These are phyloP conservation scores for Yueomyces sp. DNA, from an alignment of 1,139 yeast species.

Conservation along the genomic window DNA sequence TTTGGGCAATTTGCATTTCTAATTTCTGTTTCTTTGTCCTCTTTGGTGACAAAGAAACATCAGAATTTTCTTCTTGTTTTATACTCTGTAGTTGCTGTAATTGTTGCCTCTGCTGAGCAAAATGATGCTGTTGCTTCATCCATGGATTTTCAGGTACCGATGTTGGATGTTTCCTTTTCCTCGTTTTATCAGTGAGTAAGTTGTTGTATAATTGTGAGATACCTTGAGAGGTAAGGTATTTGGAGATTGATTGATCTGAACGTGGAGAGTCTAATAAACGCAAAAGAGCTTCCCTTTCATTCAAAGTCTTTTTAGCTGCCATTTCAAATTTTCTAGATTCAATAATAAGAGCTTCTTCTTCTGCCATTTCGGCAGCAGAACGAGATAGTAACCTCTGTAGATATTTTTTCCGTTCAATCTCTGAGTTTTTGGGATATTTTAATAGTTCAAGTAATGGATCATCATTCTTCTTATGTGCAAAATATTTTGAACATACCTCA, in stretches of 20 bases:
- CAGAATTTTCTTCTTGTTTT: constrained; percentile 16
- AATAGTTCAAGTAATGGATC: constrained; percentile 30
- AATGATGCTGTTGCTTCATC: constrained; percentile 27
- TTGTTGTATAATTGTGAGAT: constrained; percentile 75
- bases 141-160: constrained; percentile 39
- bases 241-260: constrained; percentile 59
- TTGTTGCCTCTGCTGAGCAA: constrained; percentile 27
- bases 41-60: constrained; percentile 5
- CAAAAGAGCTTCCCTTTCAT: constrained; percentile 70
- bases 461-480: constrained; percentile 26
- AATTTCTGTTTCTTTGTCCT: constrained; percentile 25
- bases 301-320: constrained; percentile 80
- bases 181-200: constrained; percentile 66
- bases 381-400: constrained; percentile 64
- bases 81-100: constrained; percentile 31
- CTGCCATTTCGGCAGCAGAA: constrained; percentile 94
- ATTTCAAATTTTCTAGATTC: constrained; percentile 90
- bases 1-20: constrained; percentile 21
- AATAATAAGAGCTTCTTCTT: constrained; percentile 85
- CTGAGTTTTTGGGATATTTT: constrained; percentile 54
- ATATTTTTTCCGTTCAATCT: constrained; percentile 68
- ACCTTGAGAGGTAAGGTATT: constrained; percentile 80
- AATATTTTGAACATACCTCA: constrained; percentile 34
- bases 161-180: constrained; percentile 33
- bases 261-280: constrained; percentile 74